phyloP scores from a whole-genome alignment of 768 basidiomycete genomes.

The Naganishia antarctica region DNA sequence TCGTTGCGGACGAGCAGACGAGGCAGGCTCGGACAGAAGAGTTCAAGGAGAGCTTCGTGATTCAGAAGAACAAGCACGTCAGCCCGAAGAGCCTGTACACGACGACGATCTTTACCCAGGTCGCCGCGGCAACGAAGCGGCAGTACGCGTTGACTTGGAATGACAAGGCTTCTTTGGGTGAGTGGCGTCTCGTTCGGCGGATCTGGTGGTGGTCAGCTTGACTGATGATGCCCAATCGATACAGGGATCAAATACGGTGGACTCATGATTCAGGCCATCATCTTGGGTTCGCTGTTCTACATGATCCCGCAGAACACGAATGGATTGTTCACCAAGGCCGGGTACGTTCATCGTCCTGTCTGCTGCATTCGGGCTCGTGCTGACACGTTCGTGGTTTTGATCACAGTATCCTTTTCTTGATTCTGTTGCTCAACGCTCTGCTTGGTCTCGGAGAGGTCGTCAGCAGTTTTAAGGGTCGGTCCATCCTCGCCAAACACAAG shows the following conservation, averaged over 20 bases:
- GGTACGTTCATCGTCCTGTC: conserved; percentile 7
- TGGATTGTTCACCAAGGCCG: conserved; percentile 25
- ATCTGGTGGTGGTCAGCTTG: not conserved
- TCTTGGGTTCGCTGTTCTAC: conserved; percentile 35
- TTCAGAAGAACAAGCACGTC: conserved; percentile 29
- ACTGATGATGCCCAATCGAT: not conserved
- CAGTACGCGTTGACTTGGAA: conserved; percentile 36
- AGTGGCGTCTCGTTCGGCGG: conserved; percentile 8
- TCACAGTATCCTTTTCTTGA: conserved; percentile 30
- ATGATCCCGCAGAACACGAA: conserved; percentile 26
- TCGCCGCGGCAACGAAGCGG: conserved; percentile 27
- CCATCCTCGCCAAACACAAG: conserved; percentile 47
- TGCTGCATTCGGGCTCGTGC: conserved; percentile 14
- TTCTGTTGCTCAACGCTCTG: conserved; percentile 25
- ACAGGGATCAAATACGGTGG: conserved; percentile 26
- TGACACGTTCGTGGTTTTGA: not conserved
- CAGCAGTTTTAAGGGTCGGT: conserved; percentile 43
- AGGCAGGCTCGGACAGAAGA: conserved; percentile 16
- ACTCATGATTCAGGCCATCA: conserved; percentile 33
- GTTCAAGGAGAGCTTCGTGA: conserved; percentile 28
- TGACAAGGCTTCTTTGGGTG: conserved; percentile 33
- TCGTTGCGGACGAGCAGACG: conserved; percentile 13
- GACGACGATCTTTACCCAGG: conserved; percentile 32
- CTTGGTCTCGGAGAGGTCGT: conserved; percentile 40
- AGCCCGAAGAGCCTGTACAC: conserved; percentile 29